phyloP scores from a whole-genome alignment of 345 rosid species.

The Chamaenerion angustifolium region DNA sequence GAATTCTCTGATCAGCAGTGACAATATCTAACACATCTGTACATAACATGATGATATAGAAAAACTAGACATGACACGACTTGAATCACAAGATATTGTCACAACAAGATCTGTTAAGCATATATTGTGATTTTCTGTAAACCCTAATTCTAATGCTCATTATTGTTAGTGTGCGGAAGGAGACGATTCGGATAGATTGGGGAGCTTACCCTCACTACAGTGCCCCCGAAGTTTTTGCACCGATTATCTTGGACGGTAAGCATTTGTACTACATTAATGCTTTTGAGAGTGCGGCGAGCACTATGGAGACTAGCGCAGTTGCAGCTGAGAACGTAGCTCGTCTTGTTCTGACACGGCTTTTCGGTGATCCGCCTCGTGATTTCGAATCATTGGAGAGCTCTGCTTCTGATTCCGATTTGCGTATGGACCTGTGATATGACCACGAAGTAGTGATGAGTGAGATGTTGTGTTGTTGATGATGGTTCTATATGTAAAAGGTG shows the following conservation, averaged over 20 bases:
- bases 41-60: no score
- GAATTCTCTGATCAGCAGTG: no score
- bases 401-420: constrained; percentile 12
- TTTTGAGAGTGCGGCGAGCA: constrained; percentile 87
- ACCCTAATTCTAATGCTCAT: not conserved
- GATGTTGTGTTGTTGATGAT: no score
- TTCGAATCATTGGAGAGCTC: constrained; percentile 19
- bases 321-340: constrained; percentile 89
- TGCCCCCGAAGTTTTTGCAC: constrained; percentile 82
- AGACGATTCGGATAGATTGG: constrained; percentile 68
- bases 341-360: constrained; percentile 53
- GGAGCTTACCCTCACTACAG: constrained; percentile 89
- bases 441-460: no score
- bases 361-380: constrained; percentile 8
- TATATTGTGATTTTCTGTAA: not conserved
- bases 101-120: not conserved
- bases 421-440: constrained; percentile 31
- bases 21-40: no score
- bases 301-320: constrained; percentile 87
- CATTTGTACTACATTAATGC: constrained; percentile 82
- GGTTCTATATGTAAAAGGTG: no score
- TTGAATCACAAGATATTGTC: no score
- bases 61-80: no score
- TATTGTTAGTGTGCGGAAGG: constrained; percentile 37
- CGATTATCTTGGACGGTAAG: constrained; percentile 58